These are phyloP conservation scores for Coniochaeta sp. DNA, from an alignment of 2,329 filamentous ascomycete genomes.

Conservation along the genomic window DNA sequence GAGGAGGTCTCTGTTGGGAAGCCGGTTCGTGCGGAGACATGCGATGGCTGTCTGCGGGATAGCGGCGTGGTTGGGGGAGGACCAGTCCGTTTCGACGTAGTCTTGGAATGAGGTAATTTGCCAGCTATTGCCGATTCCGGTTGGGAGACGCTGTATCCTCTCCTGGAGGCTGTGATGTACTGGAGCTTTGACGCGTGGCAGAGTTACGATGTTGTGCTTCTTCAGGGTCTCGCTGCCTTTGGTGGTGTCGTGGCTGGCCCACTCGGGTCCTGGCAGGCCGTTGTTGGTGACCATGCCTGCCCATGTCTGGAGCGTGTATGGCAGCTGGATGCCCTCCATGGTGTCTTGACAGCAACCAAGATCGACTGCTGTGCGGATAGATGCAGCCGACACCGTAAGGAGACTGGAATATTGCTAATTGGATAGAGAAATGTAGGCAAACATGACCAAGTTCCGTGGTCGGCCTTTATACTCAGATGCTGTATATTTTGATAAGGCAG, in stretches of 20 bases:
- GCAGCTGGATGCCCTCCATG: not conserved
- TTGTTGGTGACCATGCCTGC: slow-evolving; percentile 1
- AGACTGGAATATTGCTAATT: no score
- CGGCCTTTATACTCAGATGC: not conserved
- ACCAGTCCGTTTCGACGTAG: not conserved
- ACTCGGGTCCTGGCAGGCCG: not conserved
- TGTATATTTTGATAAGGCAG: not conserved
- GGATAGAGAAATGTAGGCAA: no score
- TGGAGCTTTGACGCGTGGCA: not conserved
- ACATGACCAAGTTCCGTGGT: no score
- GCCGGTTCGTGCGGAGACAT: not conserved
- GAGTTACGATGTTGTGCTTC: not conserved
- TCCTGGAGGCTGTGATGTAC: not conserved
- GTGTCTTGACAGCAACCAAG: no score
- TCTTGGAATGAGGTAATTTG: not conserved
- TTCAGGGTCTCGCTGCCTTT: not conserved
- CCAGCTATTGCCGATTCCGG: not conserved
- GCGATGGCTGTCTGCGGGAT: not conserved
- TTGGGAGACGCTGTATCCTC: not conserved
- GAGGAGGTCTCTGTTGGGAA: not conserved
- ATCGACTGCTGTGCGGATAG: no score
- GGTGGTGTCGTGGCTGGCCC: not conserved
- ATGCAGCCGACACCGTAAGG: no score
- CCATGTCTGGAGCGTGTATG: slow-evolving; percentile 1
- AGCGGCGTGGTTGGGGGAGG: not conserved